Conservation (phyloP, 2,329 filamentous ascomycete species). For the Nakataea oryzae region DNA sequence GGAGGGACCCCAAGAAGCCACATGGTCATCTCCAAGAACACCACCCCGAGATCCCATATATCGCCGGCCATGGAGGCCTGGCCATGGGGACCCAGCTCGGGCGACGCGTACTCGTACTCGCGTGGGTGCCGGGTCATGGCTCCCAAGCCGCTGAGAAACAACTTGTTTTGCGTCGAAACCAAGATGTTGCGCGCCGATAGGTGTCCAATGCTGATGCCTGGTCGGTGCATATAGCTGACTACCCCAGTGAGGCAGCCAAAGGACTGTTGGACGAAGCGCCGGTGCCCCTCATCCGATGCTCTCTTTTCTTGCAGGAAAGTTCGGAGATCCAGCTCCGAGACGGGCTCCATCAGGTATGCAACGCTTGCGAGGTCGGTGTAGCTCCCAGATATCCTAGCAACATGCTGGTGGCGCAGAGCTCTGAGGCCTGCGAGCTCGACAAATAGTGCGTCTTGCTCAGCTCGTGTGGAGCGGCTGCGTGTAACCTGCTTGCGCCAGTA, state of each 20-base stretch:
- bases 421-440: not conserved
- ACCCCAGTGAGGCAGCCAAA: not conserved
- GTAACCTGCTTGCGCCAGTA: not conserved
- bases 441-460: not conserved
- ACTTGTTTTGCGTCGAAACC: not conserved
- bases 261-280: not conserved
- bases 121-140: not conserved
- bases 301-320: not conserved
- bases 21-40: not conserved
- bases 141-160: not conserved
- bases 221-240: not conserved
- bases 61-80: not conserved
- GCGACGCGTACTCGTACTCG: not conserved
- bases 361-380: not conserved
- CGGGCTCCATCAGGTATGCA: constrained; percentile 2
- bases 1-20: not conserved
- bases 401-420: not conserved
- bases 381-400: not conserved
- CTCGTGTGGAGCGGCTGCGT: not conserved
- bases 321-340: not conserved
- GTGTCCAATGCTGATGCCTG: not conserved
- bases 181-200: not conserved
- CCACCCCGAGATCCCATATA: not conserved
- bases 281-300: not conserved
- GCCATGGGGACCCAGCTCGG: not conserved